phyloP scores from a whole-genome alignment of 2,329 filamentous ascomycete genomes.

The Fusarium pseudocircinatum region DNA sequence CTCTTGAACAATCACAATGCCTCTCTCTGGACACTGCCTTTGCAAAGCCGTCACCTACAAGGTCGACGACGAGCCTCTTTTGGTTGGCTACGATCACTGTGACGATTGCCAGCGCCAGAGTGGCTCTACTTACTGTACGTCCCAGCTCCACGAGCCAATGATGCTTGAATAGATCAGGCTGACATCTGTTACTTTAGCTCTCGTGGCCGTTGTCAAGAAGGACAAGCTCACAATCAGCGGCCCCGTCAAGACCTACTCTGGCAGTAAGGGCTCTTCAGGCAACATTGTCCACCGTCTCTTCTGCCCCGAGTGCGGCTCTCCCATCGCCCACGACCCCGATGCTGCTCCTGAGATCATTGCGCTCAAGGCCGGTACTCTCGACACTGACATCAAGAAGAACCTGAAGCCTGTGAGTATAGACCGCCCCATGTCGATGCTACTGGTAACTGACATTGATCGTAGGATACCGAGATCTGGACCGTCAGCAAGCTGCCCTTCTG shows the following conservation, averaged over 20 bases:
- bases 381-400: conserved; percentile 71
- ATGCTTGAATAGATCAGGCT: not conserved
- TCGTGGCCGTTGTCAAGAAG: conserved; percentile 73
- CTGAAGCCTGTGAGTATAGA: conserved; percentile 67
- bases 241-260: conserved; percentile 71
- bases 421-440: too few species aligned
- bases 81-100: conserved; percentile 75
- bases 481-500: conserved; percentile 75
- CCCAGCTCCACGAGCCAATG: not conserved
- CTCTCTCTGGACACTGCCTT: conserved; percentile 75
- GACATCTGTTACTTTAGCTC: conserved; percentile 55
- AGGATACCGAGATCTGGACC: conserved; percentile 77
- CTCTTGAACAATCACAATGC: conserved; percentile 58
- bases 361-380: conserved; percentile 73
- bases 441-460: conserved; percentile 16
- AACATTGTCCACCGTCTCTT: conserved; percentile 74
- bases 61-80: conserved; percentile 60
- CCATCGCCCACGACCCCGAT: conserved; percentile 76
- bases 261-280: conserved; percentile 66
- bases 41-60: conserved; percentile 78
- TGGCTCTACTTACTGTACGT: conserved; percentile 73
- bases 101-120: conserved; percentile 78
- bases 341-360: conserved; percentile 76
- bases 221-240: conserved; percentile 71
- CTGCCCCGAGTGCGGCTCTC: conserved; percentile 75